Evolutionary conservation across 768 basidiomycete species (phyloP).

Genomic region (Hirschioporus abietinus): DNA sequence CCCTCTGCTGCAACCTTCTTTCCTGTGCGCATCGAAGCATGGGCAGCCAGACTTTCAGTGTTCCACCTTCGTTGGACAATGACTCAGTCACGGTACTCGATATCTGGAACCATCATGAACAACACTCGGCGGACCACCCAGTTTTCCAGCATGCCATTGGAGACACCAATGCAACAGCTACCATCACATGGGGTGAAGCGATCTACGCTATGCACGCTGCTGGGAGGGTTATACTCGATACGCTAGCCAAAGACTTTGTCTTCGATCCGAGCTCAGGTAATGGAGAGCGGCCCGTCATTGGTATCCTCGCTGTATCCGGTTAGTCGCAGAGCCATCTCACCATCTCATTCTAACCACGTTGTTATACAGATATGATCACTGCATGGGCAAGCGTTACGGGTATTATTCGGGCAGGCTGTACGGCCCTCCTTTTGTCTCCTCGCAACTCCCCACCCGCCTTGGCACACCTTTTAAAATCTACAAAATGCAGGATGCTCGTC

Average conservation of each 20-base stretch:
- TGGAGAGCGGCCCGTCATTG: neutral
- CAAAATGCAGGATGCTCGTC: constrained; percentile 7
- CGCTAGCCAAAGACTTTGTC: neutral
- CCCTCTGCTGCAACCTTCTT: neutral
- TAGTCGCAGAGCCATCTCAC: neutral
- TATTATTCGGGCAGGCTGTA: constrained; percentile 34
- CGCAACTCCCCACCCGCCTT: constrained; percentile 31
- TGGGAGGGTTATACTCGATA: neutral
- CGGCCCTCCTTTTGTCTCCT: constrained; percentile 28
- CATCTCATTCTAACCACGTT: neutral
- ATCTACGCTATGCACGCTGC: neutral
- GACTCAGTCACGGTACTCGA: neutral
- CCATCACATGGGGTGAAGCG: neutral
- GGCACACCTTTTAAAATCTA: constrained; percentile 28
- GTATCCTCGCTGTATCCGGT: neutral
- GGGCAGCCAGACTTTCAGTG: neutral
- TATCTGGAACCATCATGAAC: neutral
- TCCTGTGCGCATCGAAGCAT: neutral
- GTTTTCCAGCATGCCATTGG: neutral
- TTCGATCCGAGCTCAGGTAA: neutral
- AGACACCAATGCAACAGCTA: neutral
- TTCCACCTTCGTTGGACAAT: neutral
- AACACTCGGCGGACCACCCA: neutral
- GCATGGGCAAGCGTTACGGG: constrained; percentile 24
- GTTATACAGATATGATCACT: neutral